phyloP scores from a whole-genome alignment of 2,329 filamentous ascomycete species.

The Xylogone sp. region DNA sequence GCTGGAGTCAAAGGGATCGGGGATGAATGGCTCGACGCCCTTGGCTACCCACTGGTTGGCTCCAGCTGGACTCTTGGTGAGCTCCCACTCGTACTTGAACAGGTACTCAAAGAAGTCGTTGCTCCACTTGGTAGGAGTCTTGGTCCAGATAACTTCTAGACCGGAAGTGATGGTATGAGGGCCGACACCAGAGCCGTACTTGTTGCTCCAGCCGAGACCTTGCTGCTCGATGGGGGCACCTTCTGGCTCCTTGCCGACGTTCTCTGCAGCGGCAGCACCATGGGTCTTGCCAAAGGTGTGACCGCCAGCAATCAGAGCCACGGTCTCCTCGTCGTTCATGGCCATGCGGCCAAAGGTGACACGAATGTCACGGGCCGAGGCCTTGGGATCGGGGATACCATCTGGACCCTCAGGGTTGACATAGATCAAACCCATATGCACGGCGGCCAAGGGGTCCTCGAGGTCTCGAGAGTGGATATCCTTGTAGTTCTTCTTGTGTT shows the following conservation, averaged over 20 bases:
- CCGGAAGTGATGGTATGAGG: conserved; percentile 71
- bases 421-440: conserved; percentile 77
- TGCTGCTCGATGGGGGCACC: conserved; percentile 61
- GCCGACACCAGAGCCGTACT: conserved; percentile 62
- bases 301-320: conserved; percentile 73
- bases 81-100: conserved; percentile 75
- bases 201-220: conserved; percentile 71
- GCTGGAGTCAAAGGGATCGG: conserved; percentile 64
- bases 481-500: conserved; percentile 37
- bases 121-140: conserved; percentile 72
- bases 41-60: conserved; percentile 76
- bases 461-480: conserved; percentile 59
- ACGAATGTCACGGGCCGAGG: conserved; percentile 68
- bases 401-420: conserved; percentile 79
- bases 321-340: conserved; percentile 81
- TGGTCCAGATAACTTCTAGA: conserved; percentile 77
- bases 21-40: conserved; percentile 62
- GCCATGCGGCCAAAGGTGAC: conserved; percentile 75
- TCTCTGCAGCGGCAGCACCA: conserved; percentile 60
- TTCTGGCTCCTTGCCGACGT: conserved; percentile 66
- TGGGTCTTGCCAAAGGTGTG: conserved; percentile 81
- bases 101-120: conserved; percentile 72
- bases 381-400: conserved; percentile 64
- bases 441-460: conserved; percentile 63
- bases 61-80: conserved; percentile 70